Base-by-base conservation (phyloP, 192 early-diverging fungal genomes). In the Spinellus fusiger region DNA sequence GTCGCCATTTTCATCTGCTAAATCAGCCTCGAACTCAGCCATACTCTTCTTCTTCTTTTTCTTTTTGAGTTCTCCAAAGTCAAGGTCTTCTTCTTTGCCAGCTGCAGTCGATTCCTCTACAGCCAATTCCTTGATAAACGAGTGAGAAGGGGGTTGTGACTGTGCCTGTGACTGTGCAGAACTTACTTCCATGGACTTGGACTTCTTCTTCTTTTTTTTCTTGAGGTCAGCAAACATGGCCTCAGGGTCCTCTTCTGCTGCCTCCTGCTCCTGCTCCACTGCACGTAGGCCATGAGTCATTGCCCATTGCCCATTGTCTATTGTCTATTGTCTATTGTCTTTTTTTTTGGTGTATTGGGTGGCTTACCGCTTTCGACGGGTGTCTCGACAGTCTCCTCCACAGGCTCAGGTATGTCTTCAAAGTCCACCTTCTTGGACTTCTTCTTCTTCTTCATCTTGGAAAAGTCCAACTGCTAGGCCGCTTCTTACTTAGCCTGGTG, bases 191-290 rank as follows among this genome's bases (percentile, higher is more conserved):
- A 56, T 51, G 31, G 65, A 33, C 61, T 68, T 68, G 33, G 69
- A 67, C 69, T 86, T 86, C 81, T 90, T 89, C 73, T 91, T 91
- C 77, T 91, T 91, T 69, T 92, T 92, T 83, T 93, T 92, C 68
- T 93, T 93, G 77, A 89, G 79, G 62, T 89, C 87, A 50, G 77
- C 88, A 75, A 92, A 90, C 76, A 86, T 82, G 49, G 81, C 77
- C 47, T 77, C 73, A 56, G 80, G 77, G 59, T 86, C 84, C 27
- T 75, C 80, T 46, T 80, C 84, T 28, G 66, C 73, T 25, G 62
- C 71, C n/a, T n/a, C n/a, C n/a, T n/a, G 23, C 62, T 28, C 15
- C 49, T 46, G 25, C 58, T 47, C 23, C 48, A 22, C 0, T 27
- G n/a, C 28, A 33, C 18, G 22, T 20, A 32, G 50, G 16, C 26